Evolutionary conservation across 2,329 filamentous ascomycete species (phyloP).

Genomic region (Alternaria sp.): DNA sequence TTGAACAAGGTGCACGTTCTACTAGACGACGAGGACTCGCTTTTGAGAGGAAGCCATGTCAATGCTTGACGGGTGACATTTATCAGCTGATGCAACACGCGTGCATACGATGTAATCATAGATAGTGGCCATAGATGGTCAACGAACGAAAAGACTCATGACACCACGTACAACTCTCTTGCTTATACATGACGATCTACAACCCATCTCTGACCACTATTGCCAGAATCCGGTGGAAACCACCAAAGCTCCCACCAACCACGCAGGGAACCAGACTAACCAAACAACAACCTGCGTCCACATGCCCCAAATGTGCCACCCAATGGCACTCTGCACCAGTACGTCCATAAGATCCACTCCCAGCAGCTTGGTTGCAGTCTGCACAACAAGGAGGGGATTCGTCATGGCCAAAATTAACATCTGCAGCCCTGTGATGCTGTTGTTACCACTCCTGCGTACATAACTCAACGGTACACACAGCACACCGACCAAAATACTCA

Average conservation of each 20-base stretch:
- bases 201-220: not conserved
- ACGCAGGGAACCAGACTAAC: constrained; percentile 95
- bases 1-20: constrained; percentile 13
- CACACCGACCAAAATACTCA: constrained; percentile 84
- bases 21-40: not conserved
- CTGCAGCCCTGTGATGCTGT: constrained; percentile 14
- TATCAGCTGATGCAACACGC: constrained; percentile 10
- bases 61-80: constrained; percentile 1
- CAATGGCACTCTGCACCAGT: constrained; percentile 77
- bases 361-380: constrained; percentile 29
- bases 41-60: not conserved
- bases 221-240: constrained; percentile 33
- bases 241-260: constrained; percentile 66
- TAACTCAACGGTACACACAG: constrained; percentile 82
- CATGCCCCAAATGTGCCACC: constrained; percentile 88
- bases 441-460: constrained; percentile 49
- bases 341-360: constrained; percentile 59
- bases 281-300: constrained; percentile 90
- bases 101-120: constrained; percentile 24
- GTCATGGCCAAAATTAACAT: constrained; percentile 32
- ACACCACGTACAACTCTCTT: constrained; percentile 6
- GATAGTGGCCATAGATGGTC: constrained; percentile 16
- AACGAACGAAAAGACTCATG: constrained; percentile 21
- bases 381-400: constrained; percentile 43
- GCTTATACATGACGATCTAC: not conserved